Evolutionary conservation across 345 rosid genomes (phyloP), one percentile per base, ranked within the genome.

Genomic region (Linum tenue): DNA sequence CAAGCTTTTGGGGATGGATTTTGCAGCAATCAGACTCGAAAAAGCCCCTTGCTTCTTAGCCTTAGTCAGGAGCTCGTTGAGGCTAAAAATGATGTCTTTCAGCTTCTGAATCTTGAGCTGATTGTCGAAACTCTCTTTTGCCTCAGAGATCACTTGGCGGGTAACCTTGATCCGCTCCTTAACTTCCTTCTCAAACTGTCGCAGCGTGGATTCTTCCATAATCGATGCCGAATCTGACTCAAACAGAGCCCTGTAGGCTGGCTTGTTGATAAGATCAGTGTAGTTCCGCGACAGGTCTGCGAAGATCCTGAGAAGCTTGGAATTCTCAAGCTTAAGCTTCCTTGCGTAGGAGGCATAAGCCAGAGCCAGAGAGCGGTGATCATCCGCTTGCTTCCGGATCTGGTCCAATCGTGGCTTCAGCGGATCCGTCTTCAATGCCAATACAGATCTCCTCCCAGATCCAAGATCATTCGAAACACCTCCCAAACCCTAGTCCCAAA

Each of bases 41-140:
- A 90, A 94, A 0, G 97, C 99, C 3, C 99, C 97, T 69, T 90
- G 97, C 83, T 90, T 94, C 79, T 94, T 88, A 0, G 99, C 97
- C 64, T 88, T 88, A 0, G 90, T 88, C 62, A 94, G 70, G 69
- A 88, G 95, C 79, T 94, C 97, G 42, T 94, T 94, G 42, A 90
- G 95, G 0, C 95, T 91, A 64, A 94, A 94, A 39, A 90, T 94
- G 0, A 92, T 88, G 60, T 90, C 99, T 60, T 94, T 94, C 16
- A 94, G 72, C 82, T 90, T 90, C 83, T 94, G 99, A 55, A 94
- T 94, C 84, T 94, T 94, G 65, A 94, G 72, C 78, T 88, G 99
- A 63, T 90, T 94, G 67, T 94, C 99, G 12, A 94, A 94, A 0
- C 95, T 90, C 68, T 94, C 99, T 73, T 94, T 94, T 0, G 99